These are phyloP conservation scores for Russula griseocarnosa DNA, from an alignment of 768 basidiomycete species.

Conservation along the genomic window DNA sequence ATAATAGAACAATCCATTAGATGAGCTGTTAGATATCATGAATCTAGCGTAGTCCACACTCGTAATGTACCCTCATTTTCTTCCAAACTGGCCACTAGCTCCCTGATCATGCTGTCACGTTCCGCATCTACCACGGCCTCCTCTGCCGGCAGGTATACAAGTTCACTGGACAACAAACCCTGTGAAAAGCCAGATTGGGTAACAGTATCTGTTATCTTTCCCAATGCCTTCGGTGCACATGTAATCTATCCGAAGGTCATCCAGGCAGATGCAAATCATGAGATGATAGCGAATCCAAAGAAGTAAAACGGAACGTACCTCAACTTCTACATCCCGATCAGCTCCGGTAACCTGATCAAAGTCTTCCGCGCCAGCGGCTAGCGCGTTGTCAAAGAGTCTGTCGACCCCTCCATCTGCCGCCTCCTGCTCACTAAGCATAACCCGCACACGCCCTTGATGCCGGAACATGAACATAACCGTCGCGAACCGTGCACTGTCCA, in stretches of 20 bases:
- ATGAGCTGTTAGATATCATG: slow-evolving; percentile 2
- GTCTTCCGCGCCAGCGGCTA: slow-evolving; percentile 27
- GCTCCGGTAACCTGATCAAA: slow-evolving; percentile 15
- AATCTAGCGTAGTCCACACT: slow-evolving; percentile 28
- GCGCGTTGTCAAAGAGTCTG: slow-evolving; percentile 21
- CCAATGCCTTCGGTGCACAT: slow-evolving; percentile 23
- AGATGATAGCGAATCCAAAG: neutral
- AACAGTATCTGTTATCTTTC: slow-evolving; percentile 19
- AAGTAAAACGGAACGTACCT: slow-evolving; percentile 9
- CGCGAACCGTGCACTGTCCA: slow-evolving; percentile 25
- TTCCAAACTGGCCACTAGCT: slow-evolving; percentile 24
- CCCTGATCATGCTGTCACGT: slow-evolving; percentile 17
- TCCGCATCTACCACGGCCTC: slow-evolving; percentile 28
- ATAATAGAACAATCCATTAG: neutral
- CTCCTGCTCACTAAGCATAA: slow-evolving; percentile 16
- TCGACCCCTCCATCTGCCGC: slow-evolving; percentile 9
- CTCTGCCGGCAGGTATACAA: slow-evolving; percentile 28
- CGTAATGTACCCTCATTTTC: slow-evolving; percentile 26
- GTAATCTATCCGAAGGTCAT: slow-evolving; percentile 17
- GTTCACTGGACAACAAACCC: slow-evolving; percentile 26
- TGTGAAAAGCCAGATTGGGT: slow-evolving; percentile 13
- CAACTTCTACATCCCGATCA: slow-evolving; percentile 16
- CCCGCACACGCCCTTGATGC: slow-evolving; percentile 23
- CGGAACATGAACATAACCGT: slow-evolving; percentile 28
- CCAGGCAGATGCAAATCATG: neutral